Evolutionary conservation across 192 early-diverging fungal species (phyloP).

Genomic region (Pecoramyces ruminantium): DNA sequence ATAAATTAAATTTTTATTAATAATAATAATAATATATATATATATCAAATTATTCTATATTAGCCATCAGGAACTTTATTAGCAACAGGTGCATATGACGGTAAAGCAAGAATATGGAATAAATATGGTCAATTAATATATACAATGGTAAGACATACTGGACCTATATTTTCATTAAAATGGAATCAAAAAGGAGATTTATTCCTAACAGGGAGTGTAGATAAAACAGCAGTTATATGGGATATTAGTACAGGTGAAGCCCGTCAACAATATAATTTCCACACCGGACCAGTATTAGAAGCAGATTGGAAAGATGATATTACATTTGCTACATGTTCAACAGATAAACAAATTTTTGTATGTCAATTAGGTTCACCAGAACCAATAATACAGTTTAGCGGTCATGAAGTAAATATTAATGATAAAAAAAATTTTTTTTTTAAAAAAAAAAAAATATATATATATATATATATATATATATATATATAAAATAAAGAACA

Average conservation of each 20-base stretch:
- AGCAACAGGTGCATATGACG: slow-evolving; percentile 76
- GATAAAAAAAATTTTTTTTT: background rate
- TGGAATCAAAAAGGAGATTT: slow-evolving; percentile 70
- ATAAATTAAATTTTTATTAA: too few species aligned
- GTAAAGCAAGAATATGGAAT: slow-evolving; percentile 67
- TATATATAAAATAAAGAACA: background rate
- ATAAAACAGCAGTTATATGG: slow-evolving; percentile 73
- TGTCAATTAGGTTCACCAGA: slow-evolving; percentile 50
- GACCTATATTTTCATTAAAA: slow-evolving; percentile 65
- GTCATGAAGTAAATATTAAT: slow-evolving; percentile 40
- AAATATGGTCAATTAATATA: slow-evolving; percentile 28
- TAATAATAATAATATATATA: too few species aligned
- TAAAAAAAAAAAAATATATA: background rate
- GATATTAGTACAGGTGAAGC: slow-evolving; percentile 52
- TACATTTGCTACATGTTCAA: slow-evolving; percentile 77
- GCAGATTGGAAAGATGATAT: slow-evolving; percentile 84
- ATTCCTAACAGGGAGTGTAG: slow-evolving; percentile 56
- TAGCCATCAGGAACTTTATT: slow-evolving; percentile 59
- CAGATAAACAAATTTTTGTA: slow-evolving; percentile 62
- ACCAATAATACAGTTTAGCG: slow-evolving; percentile 52
- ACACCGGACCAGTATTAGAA: slow-evolving; percentile 49
- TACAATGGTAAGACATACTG: slow-evolving; percentile 51
- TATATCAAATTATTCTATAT: background rate
- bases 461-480: background rate
- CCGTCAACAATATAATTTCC: slow-evolving; percentile 41